Evolutionary conservation across 495 filamentous ascomycete species (phyloP), one percentile per base, ranked within the genome.

Genomic region (Talaromyces wortmannii): DNA sequence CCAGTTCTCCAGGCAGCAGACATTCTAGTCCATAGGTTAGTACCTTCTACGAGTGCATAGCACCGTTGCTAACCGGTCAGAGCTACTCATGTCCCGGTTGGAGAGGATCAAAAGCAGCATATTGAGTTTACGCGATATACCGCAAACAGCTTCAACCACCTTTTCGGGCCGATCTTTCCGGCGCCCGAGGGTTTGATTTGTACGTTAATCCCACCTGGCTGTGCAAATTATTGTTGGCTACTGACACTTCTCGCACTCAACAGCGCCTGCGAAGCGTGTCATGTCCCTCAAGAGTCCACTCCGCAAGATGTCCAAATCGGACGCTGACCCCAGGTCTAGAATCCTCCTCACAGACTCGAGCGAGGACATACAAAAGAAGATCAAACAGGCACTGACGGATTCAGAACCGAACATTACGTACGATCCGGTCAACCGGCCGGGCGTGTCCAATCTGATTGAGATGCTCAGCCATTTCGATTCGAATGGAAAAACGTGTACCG

Each of bases 1-100:
- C 94, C 94, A 12, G 90, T 98, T 18, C 81, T 98, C 11, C 92
- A 97, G 66, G 92, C 94, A 30, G 94, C 95, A 32, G 94, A 98
- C 68, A 89, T 98, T 45, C 80, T 98, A 23, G 77, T 96, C 12
- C 89, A 97, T 65, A 77, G 84, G 86, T 89, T 63, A 31, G 67
- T 54, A 8, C 8, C 8, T 50, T 13, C 48, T 30, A 31, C 44
- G 3, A n/a, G 23, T 31, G n/a, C 7, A 30, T 46, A 44, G 12
- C 44, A 6, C 31, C 42, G n/a, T 11, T 57, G 7, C 53, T 13
- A 16, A 36, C 32, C 6, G 32, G 13, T 29, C 59, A 86, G 87
- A 40, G 83, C 92, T 42, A 97, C 95, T 0, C 91, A 96, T 77
- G 94, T 98, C 50, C 94, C 94, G 40, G 92, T 97, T 2, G 94